Percentiles rank a stretch among this genome's conserved stretches.
Evolutionary conservation across 192 early-diverging fungal genomes (phyloP).

Genomic region (Coemansia sp.): DNA sequence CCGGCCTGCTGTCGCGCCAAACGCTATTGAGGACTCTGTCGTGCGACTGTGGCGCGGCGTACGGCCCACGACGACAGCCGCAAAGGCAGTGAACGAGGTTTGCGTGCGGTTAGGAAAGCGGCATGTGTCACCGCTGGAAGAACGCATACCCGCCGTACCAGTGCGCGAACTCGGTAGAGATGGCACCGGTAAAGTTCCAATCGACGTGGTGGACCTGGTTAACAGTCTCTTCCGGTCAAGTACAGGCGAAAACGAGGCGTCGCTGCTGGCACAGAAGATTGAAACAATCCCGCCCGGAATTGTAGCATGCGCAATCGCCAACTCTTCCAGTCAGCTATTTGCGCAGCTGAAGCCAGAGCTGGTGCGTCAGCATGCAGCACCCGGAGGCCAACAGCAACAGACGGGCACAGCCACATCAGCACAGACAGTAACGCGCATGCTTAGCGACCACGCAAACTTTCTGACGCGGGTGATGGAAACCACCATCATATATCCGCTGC

Average conservation of each 20-base stretch:
- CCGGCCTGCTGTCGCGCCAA: background rate
- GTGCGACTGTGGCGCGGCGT: slow-evolving; percentile 20
- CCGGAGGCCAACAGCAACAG: slow-evolving; percentile 2
- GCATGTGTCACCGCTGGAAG: slow-evolving; percentile 32
- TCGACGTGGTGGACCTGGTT: slow-evolving; percentile 33
- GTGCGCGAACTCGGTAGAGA: slow-evolving; percentile 22
- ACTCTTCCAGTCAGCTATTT: slow-evolving; percentile 47
- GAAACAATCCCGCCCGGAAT: slow-evolving; percentile 48
- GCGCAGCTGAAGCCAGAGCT: slow-evolving; percentile 29
- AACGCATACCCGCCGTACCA: slow-evolving; percentile 39
- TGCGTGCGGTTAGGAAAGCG: slow-evolving; percentile 32
- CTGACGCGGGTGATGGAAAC: slow-evolving; percentile 42
- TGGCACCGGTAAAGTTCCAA: slow-evolving; percentile 4
- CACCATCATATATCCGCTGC: slow-evolving; percentile 34
- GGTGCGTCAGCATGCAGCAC: slow-evolving; percentile 18
- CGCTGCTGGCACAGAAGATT: slow-evolving; percentile 22
- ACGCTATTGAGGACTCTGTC: slow-evolving; percentile 22
- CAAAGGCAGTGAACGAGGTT: slow-evolving; percentile 33
- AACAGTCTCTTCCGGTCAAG: slow-evolving; percentile 41
- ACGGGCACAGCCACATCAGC: background rate
- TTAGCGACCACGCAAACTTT: slow-evolving; percentile 53
- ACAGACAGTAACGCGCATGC: slow-evolving; percentile 27
- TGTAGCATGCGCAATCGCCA: slow-evolving; percentile 44
- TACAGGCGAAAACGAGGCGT: slow-evolving; percentile 24
- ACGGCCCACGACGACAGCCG: slow-evolving; percentile 5